A percentile compares a stretch with the other conserved stretches of the same genome.
These are phyloP conservation scores for Luzula sylvatica DNA, from an alignment of 176 grass and related monocot species.

Conservation along the genomic window DNA sequence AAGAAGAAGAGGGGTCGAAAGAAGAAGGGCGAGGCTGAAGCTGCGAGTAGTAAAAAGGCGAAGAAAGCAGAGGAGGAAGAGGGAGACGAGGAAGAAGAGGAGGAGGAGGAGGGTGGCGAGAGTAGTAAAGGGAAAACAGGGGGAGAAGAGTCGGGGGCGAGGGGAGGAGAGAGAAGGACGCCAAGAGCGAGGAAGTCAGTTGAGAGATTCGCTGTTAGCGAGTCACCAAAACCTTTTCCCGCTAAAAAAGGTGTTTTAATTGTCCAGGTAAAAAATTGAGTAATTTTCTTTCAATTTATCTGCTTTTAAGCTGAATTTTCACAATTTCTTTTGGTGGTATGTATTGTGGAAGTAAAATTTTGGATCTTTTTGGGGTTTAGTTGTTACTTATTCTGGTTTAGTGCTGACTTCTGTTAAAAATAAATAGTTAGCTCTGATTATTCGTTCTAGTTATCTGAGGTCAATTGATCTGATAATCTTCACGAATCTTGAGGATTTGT, in stretches of 20 bases:
- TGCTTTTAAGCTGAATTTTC: too few relatives aligned
- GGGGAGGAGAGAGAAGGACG: conserved; percentile 37
- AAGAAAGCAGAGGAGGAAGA: conserved; percentile 7
- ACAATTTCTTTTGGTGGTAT: too few relatives aligned
- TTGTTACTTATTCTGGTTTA: background rate
- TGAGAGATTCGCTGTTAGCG: conserved; percentile 62
- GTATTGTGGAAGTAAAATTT: too few relatives aligned
- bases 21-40: background rate
- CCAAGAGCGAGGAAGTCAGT: conserved; percentile 87
- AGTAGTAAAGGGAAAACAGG: conserved; percentile 1
- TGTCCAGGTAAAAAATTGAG: conserved; percentile 34
- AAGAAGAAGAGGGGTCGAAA: conserved; percentile 8
- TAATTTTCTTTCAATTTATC: background rate
- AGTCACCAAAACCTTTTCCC: conserved; percentile 26
- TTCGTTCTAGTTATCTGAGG: too few relatives aligned
- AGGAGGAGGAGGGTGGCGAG: conserved; percentile 1
- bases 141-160: conserved; percentile 23
- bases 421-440: too few relatives aligned
- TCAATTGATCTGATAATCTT: too few relatives aligned
- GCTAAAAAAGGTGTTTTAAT: conserved; percentile 53
- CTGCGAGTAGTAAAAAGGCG: background rate
- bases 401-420: background rate
- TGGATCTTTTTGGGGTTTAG: background rate
- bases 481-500: too few relatives aligned
- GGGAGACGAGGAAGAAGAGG: background rate